Conservation (phyloP, 495 filamentous ascomycete genomes). For the Aspergillus baeticus region DNA sequence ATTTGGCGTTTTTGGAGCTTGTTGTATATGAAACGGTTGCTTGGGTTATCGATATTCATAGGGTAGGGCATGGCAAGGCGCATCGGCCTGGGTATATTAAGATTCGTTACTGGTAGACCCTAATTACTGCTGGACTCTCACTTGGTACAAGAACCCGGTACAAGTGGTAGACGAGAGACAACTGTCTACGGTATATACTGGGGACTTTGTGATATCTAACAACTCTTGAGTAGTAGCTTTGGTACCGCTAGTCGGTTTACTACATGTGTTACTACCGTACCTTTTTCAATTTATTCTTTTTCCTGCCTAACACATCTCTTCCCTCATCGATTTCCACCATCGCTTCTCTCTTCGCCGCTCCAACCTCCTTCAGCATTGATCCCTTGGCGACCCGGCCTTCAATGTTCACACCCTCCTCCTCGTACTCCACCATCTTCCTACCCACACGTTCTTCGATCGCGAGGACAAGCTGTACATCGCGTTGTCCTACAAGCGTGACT, state of each 20-base stretch:
- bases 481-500: conserved; percentile 87
- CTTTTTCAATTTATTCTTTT: conserved; percentile 48
- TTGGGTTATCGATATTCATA: too few relatives aligned
- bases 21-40: too few relatives aligned
- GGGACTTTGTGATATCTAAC: too few relatives aligned
- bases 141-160: too few relatives aligned
- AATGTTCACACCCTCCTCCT: conserved; percentile 85
- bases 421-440: conserved; percentile 74
- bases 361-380: conserved; percentile 75
- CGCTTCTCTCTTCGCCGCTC: conserved; percentile 88
- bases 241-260: too few relatives aligned
- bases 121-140: too few relatives aligned
- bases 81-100: not conserved
- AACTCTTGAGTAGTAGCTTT: too few relatives aligned
- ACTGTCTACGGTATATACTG: too few relatives aligned
- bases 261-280: conserved; percentile 25
- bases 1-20: not conserved
- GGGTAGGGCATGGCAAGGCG: not conserved
- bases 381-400: conserved; percentile 82
- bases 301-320: conserved; percentile 66
- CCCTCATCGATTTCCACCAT: conserved; percentile 87
- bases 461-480: conserved; percentile 82
- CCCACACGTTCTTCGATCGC: conserved; percentile 87
- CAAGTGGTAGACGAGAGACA: too few relatives aligned
- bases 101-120: too few relatives aligned